Evolutionary conservation across 192 early-diverging fungal species (phyloP).

Genomic region (Bifiguratus adelaidae): DNA sequence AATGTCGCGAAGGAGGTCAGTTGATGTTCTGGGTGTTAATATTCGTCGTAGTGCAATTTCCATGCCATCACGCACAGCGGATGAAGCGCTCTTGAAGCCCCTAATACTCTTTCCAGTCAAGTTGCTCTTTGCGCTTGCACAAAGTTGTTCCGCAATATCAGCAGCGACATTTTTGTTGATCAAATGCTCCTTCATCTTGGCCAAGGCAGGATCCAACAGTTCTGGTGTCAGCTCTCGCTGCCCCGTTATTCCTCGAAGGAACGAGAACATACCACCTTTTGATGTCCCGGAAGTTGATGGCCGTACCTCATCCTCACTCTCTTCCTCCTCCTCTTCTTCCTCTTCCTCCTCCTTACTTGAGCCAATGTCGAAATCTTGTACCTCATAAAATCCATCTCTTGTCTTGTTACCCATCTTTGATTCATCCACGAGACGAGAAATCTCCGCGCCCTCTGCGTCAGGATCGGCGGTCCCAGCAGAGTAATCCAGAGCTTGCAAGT

Average conservation of each 20-base stretch:
- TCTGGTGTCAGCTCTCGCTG: constrained; percentile 61
- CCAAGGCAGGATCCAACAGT: constrained; percentile 67
- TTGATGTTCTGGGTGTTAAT: constrained; percentile 79
- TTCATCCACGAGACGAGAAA: constrained; percentile 40
- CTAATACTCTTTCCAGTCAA: constrained; percentile 68
- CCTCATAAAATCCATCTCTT: constrained; percentile 65
- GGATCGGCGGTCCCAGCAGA: background rate
- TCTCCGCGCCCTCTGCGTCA: constrained; percentile 11
- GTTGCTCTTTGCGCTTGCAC: constrained; percentile 60
- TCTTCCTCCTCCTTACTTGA: constrained; percentile 33
- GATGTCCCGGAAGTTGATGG: constrained; percentile 9
- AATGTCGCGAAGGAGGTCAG: constrained; percentile 88
- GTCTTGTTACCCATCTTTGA: constrained; percentile 46
- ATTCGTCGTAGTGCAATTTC: constrained; percentile 76
- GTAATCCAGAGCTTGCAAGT: constrained; percentile 42
- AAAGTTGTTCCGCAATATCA: constrained; percentile 77
- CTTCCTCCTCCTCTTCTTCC: constrained; percentile 42
- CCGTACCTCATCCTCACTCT: constrained; percentile 26
- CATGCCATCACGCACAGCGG: constrained; percentile 43
- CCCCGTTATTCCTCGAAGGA: constrained; percentile 62
- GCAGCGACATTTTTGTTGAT: constrained; percentile 90
- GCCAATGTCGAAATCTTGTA: constrained; percentile 54
- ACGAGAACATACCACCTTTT: constrained; percentile 45
- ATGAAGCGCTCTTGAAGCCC: constrained; percentile 52
- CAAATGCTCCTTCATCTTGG: constrained; percentile 86